Base-by-base conservation (phyloP, 2,329 filamentous ascomycete genomes). In the Alternaria infectoria region DNA sequence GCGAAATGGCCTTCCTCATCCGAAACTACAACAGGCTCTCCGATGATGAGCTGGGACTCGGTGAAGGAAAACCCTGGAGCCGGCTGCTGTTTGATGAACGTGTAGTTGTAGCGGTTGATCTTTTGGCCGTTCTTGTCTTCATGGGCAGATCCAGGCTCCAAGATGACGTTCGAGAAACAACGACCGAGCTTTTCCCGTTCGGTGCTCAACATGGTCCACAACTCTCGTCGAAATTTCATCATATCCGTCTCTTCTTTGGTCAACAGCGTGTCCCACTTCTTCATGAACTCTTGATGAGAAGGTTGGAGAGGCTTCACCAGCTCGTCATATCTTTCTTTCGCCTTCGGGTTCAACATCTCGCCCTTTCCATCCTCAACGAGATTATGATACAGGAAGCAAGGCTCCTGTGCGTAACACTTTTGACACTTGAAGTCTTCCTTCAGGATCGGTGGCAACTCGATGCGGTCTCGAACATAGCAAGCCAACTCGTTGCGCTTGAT, bases 1-100 rank as follows among this genome's bases (percentile, higher is more conserved):
- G 95, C 95, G 82, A 97, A 99, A 77, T 99, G 96, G 0, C 96
- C 96, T 64, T 92, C 86, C 78, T 99, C 96, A 71, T 97, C 96
- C 0, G 96, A 98, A 4, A 99, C 87, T n/a, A 99, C 96, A 54
- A 98, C 90, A 0, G 96, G 95, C 74, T 99, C 96, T 45, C 95
- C 95, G 25, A 92, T 86, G 2, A 86, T 88, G 28, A 99, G 87
- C 73, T 98, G 93, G 2, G 94, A 98, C 72, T 98, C 95, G 1
- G 93, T 83, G 74, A 99, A 99, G 0, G 93, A 97, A 73, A 96
- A 94, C 0, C 85, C 85, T 1, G 88, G 70, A 3, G 82, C 74
- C 0, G 86, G 78, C 23, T 86, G 85, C 59, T 89, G 86, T 76
- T 97, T 97, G 73, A 92, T 77, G 67, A 99, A 93, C 0, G 88